Conservation (phyloP, 169 alveolate genomes). For the Eimeria brunetti region DNA sequence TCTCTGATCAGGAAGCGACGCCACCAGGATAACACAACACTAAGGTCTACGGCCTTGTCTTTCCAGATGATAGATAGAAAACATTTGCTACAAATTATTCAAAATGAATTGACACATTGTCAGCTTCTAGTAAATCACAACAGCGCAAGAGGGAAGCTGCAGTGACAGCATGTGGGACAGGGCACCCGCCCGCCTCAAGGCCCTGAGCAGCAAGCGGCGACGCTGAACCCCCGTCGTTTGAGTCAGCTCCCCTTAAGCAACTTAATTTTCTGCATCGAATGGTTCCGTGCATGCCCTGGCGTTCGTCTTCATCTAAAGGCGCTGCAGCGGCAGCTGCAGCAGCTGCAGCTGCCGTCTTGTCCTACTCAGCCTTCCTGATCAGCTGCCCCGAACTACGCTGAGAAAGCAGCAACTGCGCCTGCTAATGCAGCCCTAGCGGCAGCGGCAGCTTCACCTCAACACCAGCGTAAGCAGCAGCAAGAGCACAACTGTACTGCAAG, state of each 20-base stretch:
- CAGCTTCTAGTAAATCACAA: not conserved
- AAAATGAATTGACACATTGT: not conserved
- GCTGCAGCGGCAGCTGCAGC: conserved; percentile 43
- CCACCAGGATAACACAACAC: not conserved
- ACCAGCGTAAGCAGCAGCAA: not conserved
- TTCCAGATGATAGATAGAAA: not conserved
- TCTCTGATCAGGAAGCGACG: conserved; percentile 21
- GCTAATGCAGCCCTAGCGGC: not conserved
- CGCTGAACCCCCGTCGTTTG: not conserved
- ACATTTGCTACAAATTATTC: not conserved
- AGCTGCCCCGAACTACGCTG: not conserved
- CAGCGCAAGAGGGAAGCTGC: not conserved
- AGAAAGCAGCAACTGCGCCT: not conserved
- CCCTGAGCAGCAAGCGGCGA: conserved; percentile 44
- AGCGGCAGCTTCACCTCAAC: not conserved
- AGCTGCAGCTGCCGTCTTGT: conserved; percentile 24
- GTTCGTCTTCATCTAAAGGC: not conserved
- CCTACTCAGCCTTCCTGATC: not conserved
- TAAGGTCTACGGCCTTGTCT: not conserved
- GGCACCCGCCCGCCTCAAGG: conserved; percentile 58
- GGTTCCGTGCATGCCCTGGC: not conserved
- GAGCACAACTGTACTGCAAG: not conserved
- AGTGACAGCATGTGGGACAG: conserved; percentile 29
- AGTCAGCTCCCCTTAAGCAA: not conserved
- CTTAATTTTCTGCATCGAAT: not conserved